Evolutionary conservation across 768 basidiomycete genomes (phyloP).

Genomic region (Boletus rufocinnamomeus): DNA sequence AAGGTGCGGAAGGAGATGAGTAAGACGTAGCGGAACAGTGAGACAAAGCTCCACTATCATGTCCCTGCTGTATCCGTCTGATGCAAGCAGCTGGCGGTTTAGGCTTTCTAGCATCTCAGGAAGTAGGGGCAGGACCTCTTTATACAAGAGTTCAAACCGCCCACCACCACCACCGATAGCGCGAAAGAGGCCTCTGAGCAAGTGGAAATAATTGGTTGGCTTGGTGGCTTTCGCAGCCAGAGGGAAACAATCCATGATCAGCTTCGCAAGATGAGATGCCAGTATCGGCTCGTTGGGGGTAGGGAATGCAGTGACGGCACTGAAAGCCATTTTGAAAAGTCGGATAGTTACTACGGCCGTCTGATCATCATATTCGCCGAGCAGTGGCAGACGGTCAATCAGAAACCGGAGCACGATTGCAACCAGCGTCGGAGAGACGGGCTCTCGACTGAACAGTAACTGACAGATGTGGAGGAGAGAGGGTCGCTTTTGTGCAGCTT

Average conservation of each 20-base stretch:
- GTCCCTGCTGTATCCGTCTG: conserved; percentile 81
- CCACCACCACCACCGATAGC: conserved; percentile 92
- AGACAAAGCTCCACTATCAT: conserved; percentile 97
- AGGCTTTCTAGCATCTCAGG: conserved; percentile 97
- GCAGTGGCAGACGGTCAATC: conserved; percentile 73
- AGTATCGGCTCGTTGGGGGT: conserved; percentile 84
- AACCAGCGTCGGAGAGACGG: conserved; percentile 76
- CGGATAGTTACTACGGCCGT: conserved; percentile 84
- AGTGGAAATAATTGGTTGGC: conserved; percentile 89
- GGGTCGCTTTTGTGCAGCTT: conserved; percentile 72
- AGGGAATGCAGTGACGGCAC: conserved; percentile 76
- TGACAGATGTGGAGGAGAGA: conserved; percentile 84
- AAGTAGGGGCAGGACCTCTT: conserved; percentile 92
- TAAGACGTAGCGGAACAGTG: conserved; percentile 93
- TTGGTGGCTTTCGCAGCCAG: conserved; percentile 89
- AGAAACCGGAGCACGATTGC: conserved; percentile 89
- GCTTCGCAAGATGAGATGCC: conserved; percentile 87
- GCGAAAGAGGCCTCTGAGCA: conserved; percentile 90
- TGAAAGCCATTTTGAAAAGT: conserved; percentile 94
- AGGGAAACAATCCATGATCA: conserved; percentile 96
- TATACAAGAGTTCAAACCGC: conserved; percentile 91
- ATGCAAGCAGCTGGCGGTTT: conserved; percentile 84
- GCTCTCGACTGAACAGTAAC: conserved; percentile 74
- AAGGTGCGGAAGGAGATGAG: conserved; percentile 93
- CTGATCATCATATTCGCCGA: conserved; percentile 84